Evolutionary conservation across 2,329 filamentous ascomycete species (phyloP), one percentile per base, ranked within the genome.

Genomic region (Paracoccidioides lutzii): DNA sequence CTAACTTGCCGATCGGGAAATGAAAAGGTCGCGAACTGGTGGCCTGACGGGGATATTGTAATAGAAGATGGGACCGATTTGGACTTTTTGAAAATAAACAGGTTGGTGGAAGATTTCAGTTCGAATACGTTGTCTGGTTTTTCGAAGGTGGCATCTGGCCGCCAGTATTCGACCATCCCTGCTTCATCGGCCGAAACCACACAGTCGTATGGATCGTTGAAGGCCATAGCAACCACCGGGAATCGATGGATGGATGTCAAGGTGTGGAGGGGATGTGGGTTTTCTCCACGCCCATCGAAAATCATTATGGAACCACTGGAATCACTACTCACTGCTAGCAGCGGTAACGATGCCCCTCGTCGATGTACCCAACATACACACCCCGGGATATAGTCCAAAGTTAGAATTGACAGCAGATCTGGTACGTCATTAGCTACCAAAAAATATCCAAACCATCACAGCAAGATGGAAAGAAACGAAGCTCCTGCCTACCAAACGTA

Each of bases 161-260:
- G 81, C 93, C 93, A 98, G 73, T 98, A 98, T 70, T 98, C 93
- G 8, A 98, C 69, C 91, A 97, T 97, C 30, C 93, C 91, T 54
- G 82, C 81, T 62, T 91, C 84, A 62, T 98, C 94, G 0, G 84
- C 84, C 1, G 93, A 97, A 5, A 97, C 75, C 1, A 95, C 90
- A 66, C 93, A 98, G 70, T 97, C 85, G 66, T 84, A 95, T 4
- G 79, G 74, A 67, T 89, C 83, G 70, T 97, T 98, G 75, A 90
- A 98, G 0, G 84, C 83, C 81, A 98, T 91, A 30, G 94, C 73
- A 33, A 85, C 82, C 2, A 98, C 87, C 0, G 89, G 82, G 53
- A 79, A 85, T 58, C 88, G 80, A 67, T 98, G 93, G n/a, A 98
- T 72, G 4, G 81, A 81, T 60, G 83, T 82, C 57, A 97, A 76